Evolutionary conservation across 352 stramenopile genomes (phyloP), one percentile per base, ranked within the genome.

Genomic region (Globisporangium carolinianum): DNA sequence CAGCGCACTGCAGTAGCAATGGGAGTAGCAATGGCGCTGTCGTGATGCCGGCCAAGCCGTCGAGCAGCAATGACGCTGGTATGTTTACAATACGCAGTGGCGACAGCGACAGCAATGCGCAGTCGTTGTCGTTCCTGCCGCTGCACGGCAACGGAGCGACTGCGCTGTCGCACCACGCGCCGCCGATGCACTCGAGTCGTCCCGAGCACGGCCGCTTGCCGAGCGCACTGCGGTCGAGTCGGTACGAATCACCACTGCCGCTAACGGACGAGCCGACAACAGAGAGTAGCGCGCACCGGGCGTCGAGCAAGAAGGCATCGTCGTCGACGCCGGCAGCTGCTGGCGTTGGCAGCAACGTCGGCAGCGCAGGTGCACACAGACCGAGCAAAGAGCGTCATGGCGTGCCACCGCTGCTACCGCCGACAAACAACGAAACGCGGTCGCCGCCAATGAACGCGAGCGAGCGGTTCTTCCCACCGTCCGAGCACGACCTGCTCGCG

Each of bases 401-500:
- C 53, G 35, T 18, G 10, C 36, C 18, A 0, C 42, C 52, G 47
- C 38, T 52, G 1, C 14, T 58, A 4, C 47, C 46, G 11, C 37
- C 58, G 38, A 62, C 60, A 15, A 66, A 61, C 60, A 66, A 66
- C 36, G 54, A 62, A 47, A 37, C 18, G 42, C 49, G 55, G 15
- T 62, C 54, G 14, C 48, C 54, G 14, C 49, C 24, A n/a, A n/a
- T 38, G 15, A 43, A 50, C 24, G 43, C 47, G 17, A n/a, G 57
- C 32, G 51, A 68, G 6, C 48, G 46, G 14, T 73, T 61, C 51
- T 67, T 72, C 32, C 52, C 50, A n/a, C 39, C 6, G 39, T 53
- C 52, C 3, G 68, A 84, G 2, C 65, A 67, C 0, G 72, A 82
- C 47, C 48, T 86, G 11, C 56, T 89, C 7, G 45, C 68, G 2